Evolutionary conservation across 352 stramenopile species (phyloP).

Genomic region (Peronospora destructor): DNA sequence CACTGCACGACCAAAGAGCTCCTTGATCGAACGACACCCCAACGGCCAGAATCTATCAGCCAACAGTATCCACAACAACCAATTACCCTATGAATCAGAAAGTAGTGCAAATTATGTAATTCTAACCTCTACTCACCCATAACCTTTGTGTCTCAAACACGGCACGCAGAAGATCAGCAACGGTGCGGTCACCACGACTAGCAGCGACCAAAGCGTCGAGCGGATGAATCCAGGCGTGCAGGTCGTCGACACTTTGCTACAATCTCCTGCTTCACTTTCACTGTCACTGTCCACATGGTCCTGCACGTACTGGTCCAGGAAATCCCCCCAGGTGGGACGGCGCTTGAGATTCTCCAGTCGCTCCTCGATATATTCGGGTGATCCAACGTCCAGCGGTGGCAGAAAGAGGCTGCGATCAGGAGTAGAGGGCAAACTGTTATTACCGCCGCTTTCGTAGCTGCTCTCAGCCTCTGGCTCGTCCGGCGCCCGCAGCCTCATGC

Average conservation of each 20-base stretch:
- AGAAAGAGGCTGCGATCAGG: constrained; percentile 18
- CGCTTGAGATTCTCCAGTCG: constrained; percentile 84
- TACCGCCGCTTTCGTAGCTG: constrained; percentile 20
- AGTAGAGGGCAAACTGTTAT: constrained; percentile 14
- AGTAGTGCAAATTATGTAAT: not conserved
- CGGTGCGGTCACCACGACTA: constrained; percentile 40
- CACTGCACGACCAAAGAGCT: constrained; percentile 40
- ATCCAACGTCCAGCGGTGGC: constrained; percentile 58
- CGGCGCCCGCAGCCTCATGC: constrained; percentile 57
- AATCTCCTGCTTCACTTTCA: constrained; percentile 33
- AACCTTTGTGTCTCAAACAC: constrained; percentile 44
- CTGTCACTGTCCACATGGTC: constrained; percentile 39
- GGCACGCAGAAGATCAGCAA: constrained; percentile 54
- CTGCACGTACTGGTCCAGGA: constrained; percentile 69
- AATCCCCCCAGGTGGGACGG: constrained; percentile 49
- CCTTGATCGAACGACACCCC: constrained; percentile 43
- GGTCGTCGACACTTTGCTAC: constrained; percentile 8
- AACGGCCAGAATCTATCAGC: constrained; percentile 64
- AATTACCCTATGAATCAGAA: not conserved
- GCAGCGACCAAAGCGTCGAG: constrained; percentile 51
- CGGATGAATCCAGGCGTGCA: constrained; percentile 33
- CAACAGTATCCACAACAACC: constrained; percentile 1
- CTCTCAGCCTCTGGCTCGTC: constrained; percentile 42
- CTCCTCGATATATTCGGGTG: constrained; percentile 79
- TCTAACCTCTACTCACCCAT: constrained; percentile 31